Conservation (phyloP, 2,329 filamentous ascomycete species). For the Trichoderma citrinoviride region DNA sequence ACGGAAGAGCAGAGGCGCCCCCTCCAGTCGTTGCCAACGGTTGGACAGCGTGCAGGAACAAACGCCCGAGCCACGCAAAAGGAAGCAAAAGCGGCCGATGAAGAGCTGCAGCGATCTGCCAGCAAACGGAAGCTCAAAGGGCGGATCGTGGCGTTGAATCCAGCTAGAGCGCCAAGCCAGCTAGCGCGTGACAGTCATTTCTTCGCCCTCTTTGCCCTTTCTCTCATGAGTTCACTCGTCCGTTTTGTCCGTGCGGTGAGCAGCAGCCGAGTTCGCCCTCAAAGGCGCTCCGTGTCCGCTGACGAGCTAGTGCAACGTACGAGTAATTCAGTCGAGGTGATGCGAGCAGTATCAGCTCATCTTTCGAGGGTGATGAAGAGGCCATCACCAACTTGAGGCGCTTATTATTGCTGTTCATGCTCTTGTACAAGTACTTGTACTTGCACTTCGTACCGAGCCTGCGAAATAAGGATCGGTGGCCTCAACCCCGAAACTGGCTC, state of each 20-base stretch:
- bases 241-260: constrained; percentile 8
- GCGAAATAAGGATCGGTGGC: constrained; percentile 17
- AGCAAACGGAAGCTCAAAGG: neutral
- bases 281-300: neutral
- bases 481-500: neutral
- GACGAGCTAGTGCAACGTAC: no score
- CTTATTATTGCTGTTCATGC: no score
- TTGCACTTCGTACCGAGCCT: neutral
- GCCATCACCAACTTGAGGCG: neutral
- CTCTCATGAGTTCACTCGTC: neutral
- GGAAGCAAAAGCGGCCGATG: neutral
- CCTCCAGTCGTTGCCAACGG: no score
- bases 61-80: no score
- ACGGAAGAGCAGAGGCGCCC: neutral
- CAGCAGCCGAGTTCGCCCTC: constrained; percentile 1
- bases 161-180: constrained; percentile 17
- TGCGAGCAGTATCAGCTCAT: no score
- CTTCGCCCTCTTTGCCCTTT: neutral
- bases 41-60: no score
- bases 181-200: constrained; percentile 15
- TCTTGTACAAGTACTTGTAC: neutral
- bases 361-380: neutral
- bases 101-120: no score
- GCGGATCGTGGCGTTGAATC: constrained; percentile 10
- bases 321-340: no score